Percentiles rank a stretch among this genome's conserved stretches.
These are phyloP conservation scores for Cucumis cinereus DNA, from an alignment of 306 rosid species.

Conservation along the genomic window DNA sequence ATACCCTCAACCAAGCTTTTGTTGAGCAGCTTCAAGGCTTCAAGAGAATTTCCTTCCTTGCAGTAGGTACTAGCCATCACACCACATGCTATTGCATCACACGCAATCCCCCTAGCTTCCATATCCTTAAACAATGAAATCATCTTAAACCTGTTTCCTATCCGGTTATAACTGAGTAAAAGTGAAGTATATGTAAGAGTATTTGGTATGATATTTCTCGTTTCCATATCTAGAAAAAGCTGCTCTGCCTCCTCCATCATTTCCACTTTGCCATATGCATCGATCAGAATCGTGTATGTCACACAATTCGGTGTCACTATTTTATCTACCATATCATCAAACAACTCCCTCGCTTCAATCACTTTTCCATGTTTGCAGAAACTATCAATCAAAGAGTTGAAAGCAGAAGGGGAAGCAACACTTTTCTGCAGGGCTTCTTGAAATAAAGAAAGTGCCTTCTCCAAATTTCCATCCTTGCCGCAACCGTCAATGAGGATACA, in stretches of 20 bases:
- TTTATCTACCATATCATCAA: conserved; percentile 22
- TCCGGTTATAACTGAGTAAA: conserved; percentile 19
- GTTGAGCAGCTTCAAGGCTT: conserved; percentile 22
- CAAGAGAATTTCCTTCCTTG: conserved; percentile 19
- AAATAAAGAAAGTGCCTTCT: conserved; percentile 21
- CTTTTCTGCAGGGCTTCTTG: conserved; percentile 21
- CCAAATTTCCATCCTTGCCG: conserved; percentile 27
- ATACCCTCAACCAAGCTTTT: conserved; percentile 17
- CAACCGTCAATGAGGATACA: conserved; percentile 29
- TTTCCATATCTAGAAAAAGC: conserved; percentile 30
- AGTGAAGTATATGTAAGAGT: conserved; percentile 23
- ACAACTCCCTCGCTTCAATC: conserved; percentile 23
- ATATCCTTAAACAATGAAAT: conserved; percentile 25
- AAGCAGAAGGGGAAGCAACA: conserved; percentile 18
- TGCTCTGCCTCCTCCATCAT: conserved; percentile 23
- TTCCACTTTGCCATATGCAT: conserved; percentile 19
- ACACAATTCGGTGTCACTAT: conserved; percentile 16
- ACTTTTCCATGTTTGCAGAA: conserved; percentile 23
- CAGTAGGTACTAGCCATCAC: conserved; percentile 25
- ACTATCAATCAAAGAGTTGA: conserved; percentile 30
- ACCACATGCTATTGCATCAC: conserved; percentile 16
- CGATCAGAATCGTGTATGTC: conserved; percentile 27
- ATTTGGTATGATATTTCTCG: conserved; percentile 14
- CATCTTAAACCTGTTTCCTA: conserved; percentile 19
- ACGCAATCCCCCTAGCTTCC: conserved; percentile 21